Conservation (phyloP, 441 rosid species). For the Monsonia emarginata region DNA sequence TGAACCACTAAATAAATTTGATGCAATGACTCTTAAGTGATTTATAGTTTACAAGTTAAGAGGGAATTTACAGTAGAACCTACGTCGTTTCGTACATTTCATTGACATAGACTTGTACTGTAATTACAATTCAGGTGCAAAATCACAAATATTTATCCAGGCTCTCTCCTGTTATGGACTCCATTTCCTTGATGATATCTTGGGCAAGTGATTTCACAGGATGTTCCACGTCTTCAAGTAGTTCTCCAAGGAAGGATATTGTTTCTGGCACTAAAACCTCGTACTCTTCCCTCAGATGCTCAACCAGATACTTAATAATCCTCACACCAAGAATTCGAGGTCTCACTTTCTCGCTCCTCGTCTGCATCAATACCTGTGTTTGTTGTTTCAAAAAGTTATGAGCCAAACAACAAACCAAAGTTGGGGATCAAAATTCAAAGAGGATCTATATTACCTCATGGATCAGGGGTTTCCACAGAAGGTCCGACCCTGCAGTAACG, state of each 20-base stretch:
- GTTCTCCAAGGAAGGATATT: slow-evolving; percentile 81
- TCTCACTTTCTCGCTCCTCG: slow-evolving; percentile 70
- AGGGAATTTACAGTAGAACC: too few relatives aligned
- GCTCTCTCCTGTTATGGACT: slow-evolving; percentile 80
- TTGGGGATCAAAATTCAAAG: too few relatives aligned
- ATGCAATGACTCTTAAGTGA: too few relatives aligned
- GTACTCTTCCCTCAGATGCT: slow-evolving; percentile 83
- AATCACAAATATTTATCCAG: slow-evolving; percentile 56
- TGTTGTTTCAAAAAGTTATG: not conserved
- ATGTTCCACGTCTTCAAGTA: slow-evolving; percentile 75
- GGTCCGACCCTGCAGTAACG: slow-evolving; percentile 76
- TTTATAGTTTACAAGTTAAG: too few relatives aligned
- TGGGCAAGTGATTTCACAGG: slow-evolving; percentile 78
- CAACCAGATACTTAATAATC: slow-evolving; percentile 58
- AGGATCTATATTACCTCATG: slow-evolving; percentile 50
- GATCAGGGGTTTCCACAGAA: slow-evolving; percentile 84
- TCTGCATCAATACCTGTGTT: slow-evolving; percentile 74
- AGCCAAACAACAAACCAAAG: too few relatives aligned
- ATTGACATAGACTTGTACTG: too few relatives aligned
- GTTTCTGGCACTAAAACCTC: slow-evolving; percentile 70
- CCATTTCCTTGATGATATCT: slow-evolving; percentile 81
- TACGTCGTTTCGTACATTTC: too few relatives aligned
- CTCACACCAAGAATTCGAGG: slow-evolving; percentile 68
- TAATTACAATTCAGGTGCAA: not conserved
- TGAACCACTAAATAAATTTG: too few relatives aligned